These are phyloP conservation scores for Fusarium bulbicola DNA, from an alignment of 2,329 filamentous ascomycete species.

Conservation along the genomic window DNA sequence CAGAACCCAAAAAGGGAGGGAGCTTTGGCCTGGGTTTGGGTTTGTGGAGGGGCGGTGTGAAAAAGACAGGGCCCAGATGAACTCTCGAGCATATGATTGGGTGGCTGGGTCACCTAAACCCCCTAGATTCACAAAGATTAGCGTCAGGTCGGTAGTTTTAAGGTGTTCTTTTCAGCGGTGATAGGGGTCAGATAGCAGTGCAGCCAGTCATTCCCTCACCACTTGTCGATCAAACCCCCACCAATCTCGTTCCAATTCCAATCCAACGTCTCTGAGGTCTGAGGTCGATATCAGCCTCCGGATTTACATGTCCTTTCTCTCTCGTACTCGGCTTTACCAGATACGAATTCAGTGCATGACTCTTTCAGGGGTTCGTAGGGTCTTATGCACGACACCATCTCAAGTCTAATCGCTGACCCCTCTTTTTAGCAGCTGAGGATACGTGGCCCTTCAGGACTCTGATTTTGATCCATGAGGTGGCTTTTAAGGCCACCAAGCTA, in stretches of 20 bases:
- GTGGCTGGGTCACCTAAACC: neutral
- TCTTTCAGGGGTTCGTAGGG: neutral
- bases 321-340: constrained; percentile 23
- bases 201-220: constrained; percentile 1
- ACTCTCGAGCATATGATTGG: constrained; percentile 9
- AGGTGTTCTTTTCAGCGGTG: constrained; percentile 20
- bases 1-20: constrained; percentile 26
- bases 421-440: constrained; percentile 20
- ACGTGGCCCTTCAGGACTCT: constrained; percentile 24
- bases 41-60: constrained; percentile 33
- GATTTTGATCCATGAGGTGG: neutral
- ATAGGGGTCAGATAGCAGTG: constrained; percentile 15
- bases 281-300: neutral
- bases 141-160: constrained; percentile 26
- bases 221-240: constrained; percentile 31
- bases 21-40: constrained; percentile 27
- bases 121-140: constrained; percentile 19
- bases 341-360: neutral
- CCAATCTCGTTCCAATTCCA: constrained; percentile 9
- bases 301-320: neutral
- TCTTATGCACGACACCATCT: constrained; percentile 25
- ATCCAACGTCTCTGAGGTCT: neutral
- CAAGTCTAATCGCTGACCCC: constrained; percentile 4
- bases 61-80: constrained; percentile 17
- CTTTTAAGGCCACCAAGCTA: constrained; percentile 13